Percentiles rank a stretch among this genome's conserved stretches.
phyloP scores from a whole-genome alignment of 176 grass and related monocot species.

The Avena eriantha region DNA sequence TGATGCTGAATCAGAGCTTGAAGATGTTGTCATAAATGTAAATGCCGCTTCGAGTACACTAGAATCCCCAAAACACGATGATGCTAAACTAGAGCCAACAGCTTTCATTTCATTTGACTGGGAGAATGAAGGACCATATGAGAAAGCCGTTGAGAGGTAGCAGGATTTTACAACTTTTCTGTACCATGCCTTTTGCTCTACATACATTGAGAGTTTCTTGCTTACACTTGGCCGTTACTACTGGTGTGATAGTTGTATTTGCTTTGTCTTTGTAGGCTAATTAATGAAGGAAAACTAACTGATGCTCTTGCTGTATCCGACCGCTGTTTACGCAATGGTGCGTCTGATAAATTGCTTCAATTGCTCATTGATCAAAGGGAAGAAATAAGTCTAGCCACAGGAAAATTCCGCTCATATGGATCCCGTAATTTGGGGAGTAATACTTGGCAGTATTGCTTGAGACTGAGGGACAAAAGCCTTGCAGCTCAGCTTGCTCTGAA shows the following conservation, averaged over 20 bases:
- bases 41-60: constrained; percentile 56
- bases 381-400: constrained; percentile 52
- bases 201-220: constrained; percentile 24
- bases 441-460: constrained; percentile 92
- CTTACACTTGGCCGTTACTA: neutral
- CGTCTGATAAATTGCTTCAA: constrained; percentile 89
- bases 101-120: constrained; percentile 91
- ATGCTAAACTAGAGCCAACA: constrained; percentile 60
- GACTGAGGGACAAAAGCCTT: constrained; percentile 88
- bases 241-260: constrained; percentile 38
- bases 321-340: constrained; percentile 89
- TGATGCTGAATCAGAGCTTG: constrained; percentile 76
- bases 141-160: constrained; percentile 93
- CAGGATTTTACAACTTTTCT: constrained; percentile 17
- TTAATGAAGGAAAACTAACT: constrained; percentile 93
- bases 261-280: constrained; percentile 72
- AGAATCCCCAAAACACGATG: constrained; percentile 61
- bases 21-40: constrained; percentile 51
- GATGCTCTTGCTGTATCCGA: constrained; percentile 97
- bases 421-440: constrained; percentile 60
- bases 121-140: constrained; percentile 91
- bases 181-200: constrained; percentile 26
- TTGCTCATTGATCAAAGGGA: constrained; percentile 73
- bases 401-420: constrained; percentile 46
- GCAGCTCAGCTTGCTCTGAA: constrained; percentile 84